Evolutionary conservation across 2,329 filamentous ascomycete species (phyloP).

Genomic region (Zymoseptoria crescenta): DNA sequence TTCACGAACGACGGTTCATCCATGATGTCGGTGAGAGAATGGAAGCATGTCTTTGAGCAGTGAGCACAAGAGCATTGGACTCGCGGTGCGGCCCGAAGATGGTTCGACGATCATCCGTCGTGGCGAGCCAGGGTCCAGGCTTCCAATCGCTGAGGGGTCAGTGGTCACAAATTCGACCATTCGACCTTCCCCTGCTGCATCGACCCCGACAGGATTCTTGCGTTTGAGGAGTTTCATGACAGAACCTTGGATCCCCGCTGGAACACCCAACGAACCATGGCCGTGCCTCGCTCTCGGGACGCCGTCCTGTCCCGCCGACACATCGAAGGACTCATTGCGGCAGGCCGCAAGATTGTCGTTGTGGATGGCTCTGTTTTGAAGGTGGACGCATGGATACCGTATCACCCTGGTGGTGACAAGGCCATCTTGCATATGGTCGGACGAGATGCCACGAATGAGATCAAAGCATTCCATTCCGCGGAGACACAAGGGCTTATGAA

Average conservation of each 20-base stretch:
- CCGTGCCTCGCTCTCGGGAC: conserved; percentile 12
- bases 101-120: no score
- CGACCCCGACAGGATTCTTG: background rate
- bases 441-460: conserved; percentile 71
- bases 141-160: no score
- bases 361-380: conserved; percentile 75
- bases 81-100: no score
- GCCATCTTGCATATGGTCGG: conserved; percentile 82
- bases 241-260: background rate
- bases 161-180: no score
- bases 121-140: no score
- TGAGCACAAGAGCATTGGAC: no score
- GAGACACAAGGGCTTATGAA: conserved; percentile 71
- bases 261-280: background rate
- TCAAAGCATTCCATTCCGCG: conserved; percentile 84
- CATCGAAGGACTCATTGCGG: conserved; percentile 75
- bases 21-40: no score
- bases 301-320: conserved; percentile 22
- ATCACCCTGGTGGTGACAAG: conserved; percentile 87
- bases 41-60: no score
- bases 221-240: background rate
- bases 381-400: conserved; percentile 79
- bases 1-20: no score
- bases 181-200: background rate
- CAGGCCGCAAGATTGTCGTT: conserved; percentile 72